Conservation (phyloP, 495 filamentous ascomycete species). For the Aspergillus asperescens region DNA sequence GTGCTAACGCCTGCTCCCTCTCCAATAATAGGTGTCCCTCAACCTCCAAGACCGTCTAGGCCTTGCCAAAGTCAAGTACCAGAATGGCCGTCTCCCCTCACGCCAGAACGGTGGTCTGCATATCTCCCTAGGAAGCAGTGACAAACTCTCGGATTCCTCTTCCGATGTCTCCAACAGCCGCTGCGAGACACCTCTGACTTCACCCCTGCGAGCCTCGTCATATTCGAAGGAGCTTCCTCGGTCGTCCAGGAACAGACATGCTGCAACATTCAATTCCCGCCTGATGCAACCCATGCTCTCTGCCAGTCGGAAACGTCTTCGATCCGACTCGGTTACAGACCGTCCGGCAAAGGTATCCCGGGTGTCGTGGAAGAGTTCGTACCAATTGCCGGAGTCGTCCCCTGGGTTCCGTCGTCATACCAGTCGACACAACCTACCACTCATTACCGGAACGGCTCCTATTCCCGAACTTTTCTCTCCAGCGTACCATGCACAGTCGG, state of each 20-base stretch:
- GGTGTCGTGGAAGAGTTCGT: slow-evolving; percentile 64
- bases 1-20: slow-evolving; percentile 2
- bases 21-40: slow-evolving; percentile 67
- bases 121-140: slow-evolving; percentile 22
- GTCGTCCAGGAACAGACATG: slow-evolving; percentile 44
- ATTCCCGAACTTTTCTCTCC: slow-evolving; percentile 57
- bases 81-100: slow-evolving; percentile 64
- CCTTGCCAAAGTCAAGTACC: slow-evolving; percentile 92
- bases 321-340: slow-evolving; percentile 59
- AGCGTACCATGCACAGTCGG: slow-evolving; percentile 58
- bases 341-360: slow-evolving; percentile 52
- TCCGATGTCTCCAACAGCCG: slow-evolving; percentile 53
- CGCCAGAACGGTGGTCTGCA: slow-evolving; percentile 60
- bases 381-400: slow-evolving; percentile 75
- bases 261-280: slow-evolving; percentile 41
- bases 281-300: slow-evolving; percentile 46
- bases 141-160: slow-evolving; percentile 67
- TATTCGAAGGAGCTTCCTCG: slow-evolving; percentile 45
- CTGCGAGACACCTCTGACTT: slow-evolving; percentile 45
- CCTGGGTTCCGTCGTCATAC: slow-evolving; percentile 49
- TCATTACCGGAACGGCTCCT: slow-evolving; percentile 65
- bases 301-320: slow-evolving; percentile 59
- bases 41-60: slow-evolving; percentile 88
- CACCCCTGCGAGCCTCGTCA: slow-evolving; percentile 33
- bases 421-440: slow-evolving; percentile 54